Percentiles rank a stretch among this genome's conserved stretches.
Evolutionary conservation across 1,284 basidiomycete species (phyloP).

Genomic region (Ceratobasidium sp.): DNA sequence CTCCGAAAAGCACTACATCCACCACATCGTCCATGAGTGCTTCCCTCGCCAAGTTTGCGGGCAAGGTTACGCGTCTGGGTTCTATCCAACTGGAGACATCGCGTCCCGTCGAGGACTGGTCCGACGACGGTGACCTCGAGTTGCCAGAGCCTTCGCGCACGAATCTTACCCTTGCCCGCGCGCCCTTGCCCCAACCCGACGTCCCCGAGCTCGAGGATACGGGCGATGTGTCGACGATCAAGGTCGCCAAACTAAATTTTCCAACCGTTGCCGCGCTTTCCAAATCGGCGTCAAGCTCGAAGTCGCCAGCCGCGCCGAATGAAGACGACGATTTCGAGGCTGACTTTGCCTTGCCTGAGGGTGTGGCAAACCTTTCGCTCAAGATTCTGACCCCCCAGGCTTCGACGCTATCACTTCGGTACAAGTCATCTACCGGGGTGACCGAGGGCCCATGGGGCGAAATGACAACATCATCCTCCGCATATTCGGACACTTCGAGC

Average conservation of each 20-base stretch:
- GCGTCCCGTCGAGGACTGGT: conserved; percentile 50
- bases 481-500: conserved; percentile 83
- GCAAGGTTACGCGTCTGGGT: conserved; percentile 47
- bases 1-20: conserved; percentile 41
- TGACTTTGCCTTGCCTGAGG: conserved; percentile 78
- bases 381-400: conserved; percentile 75
- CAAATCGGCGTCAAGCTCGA: conserved; percentile 53
- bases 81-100: conserved; percentile 20
- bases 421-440: conserved; percentile 45
- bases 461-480: conserved; percentile 76
- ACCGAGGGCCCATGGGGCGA: conserved; percentile 67
- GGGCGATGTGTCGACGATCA: conserved; percentile 82
- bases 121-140: conserved; percentile 52
- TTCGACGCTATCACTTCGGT: conserved; percentile 79
- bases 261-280: conserved; percentile 13
- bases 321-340: conserved; percentile 76
- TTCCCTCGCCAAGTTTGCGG: conserved; percentile 34
- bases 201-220: conserved; percentile 69
- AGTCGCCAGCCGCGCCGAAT: conserved; percentile 54
- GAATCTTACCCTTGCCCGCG: conserved; percentile 57
- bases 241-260: conserved; percentile 63
- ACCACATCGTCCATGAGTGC: conserved; percentile 45
- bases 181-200: conserved; percentile 59
- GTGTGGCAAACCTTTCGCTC: conserved; percentile 80
- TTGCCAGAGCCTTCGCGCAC: conserved; percentile 43